A percentile compares a stretch with the other conserved stretches of the same genome.
Conservation (phyloP, 352 stramenopile species). For the Globisporangium nodosum region DNA sequence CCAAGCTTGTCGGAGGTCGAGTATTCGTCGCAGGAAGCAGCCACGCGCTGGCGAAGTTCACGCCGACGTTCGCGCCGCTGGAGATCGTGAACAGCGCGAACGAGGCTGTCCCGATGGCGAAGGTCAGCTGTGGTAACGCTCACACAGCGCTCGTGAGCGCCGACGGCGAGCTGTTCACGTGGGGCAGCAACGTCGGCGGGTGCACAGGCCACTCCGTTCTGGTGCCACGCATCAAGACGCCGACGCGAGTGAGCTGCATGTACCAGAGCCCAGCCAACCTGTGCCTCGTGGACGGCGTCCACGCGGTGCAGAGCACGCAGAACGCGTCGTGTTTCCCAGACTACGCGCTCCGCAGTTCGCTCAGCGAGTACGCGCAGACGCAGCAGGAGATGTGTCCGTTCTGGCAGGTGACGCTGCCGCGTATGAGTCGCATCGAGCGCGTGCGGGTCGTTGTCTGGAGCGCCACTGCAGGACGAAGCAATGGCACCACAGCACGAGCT, state of each 20-base stretch:
- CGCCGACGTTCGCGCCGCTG: conserved; percentile 40
- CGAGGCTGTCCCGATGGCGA: conserved; percentile 19
- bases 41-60: conserved; percentile 59
- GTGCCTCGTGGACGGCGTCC: conserved; percentile 24
- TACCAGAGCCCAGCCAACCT: conserved; percentile 57
- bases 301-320: conserved; percentile 51
- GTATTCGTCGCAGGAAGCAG: conserved; percentile 67
- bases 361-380: conserved; percentile 37
- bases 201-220: conserved; percentile 50
- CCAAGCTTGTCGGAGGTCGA: conserved; percentile 19
- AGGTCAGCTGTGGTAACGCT: conserved; percentile 58
- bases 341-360: conserved; percentile 26
- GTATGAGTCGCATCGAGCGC: conserved; percentile 36
- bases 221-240: conserved; percentile 25
- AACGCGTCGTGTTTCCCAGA: conserved; percentile 45
- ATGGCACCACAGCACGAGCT: conserved; percentile 1
- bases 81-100: conserved; percentile 12
- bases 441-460: conserved; percentile 27
- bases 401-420: conserved; percentile 45
- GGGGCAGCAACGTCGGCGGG: conserved; percentile 65
- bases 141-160: conserved; percentile 59
- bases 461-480: not conserved
- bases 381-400: conserved; percentile 77
- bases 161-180: conserved; percentile 68
- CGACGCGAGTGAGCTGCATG: conserved; percentile 52